Evolutionary conservation across 2,329 filamentous ascomycete species (phyloP).

Genomic region (Fusarium veterinarium): DNA sequence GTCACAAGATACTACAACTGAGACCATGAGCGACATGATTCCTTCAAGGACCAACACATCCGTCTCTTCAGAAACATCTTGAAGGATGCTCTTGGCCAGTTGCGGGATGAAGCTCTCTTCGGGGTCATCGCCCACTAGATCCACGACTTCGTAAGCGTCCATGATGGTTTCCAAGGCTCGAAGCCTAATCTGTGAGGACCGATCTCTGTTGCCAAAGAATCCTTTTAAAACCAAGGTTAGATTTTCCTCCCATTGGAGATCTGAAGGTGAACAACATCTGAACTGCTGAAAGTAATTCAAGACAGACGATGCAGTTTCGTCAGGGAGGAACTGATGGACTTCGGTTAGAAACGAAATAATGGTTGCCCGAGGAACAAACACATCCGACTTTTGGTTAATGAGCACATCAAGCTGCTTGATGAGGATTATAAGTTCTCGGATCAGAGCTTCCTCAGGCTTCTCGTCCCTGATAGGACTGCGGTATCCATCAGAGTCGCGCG

Average conservation of each 20-base stretch:
- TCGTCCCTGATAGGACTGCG: constrained; percentile 44
- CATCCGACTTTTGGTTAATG: constrained; percentile 55
- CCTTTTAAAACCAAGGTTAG: constrained; percentile 68
- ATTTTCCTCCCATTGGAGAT: constrained; percentile 74
- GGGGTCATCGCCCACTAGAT: constrained; percentile 68
- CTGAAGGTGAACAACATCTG: constrained; percentile 77
- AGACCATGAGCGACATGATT: constrained; percentile 72
- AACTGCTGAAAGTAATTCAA: constrained; percentile 76
- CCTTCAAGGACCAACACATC: constrained; percentile 74
- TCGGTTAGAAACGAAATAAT: constrained; percentile 75
- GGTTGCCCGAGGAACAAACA: constrained; percentile 72
- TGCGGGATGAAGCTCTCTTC: constrained; percentile 67
- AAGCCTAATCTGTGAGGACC: constrained; percentile 71
- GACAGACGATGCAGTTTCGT: constrained; percentile 72
- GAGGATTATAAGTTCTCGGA: constrained; percentile 58
- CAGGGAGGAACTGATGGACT: constrained; percentile 71
- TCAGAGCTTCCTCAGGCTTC: constrained; percentile 52
- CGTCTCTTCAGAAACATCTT: constrained; percentile 70
- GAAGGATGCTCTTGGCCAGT: constrained; percentile 71
- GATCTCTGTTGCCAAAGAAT: constrained; percentile 71
- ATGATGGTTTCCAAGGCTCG: constrained; percentile 70
- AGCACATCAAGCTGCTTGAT: constrained; percentile 63
- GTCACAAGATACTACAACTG: constrained; percentile 71
- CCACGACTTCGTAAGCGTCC: constrained; percentile 68
- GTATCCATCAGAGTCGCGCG: constrained; percentile 43